A percentile compares a stretch with the other conserved stretches of the same genome.
Evolutionary conservation across 2,329 filamentous ascomycete species (phyloP).

Genomic region (Albifimbria verrucaria): DNA sequence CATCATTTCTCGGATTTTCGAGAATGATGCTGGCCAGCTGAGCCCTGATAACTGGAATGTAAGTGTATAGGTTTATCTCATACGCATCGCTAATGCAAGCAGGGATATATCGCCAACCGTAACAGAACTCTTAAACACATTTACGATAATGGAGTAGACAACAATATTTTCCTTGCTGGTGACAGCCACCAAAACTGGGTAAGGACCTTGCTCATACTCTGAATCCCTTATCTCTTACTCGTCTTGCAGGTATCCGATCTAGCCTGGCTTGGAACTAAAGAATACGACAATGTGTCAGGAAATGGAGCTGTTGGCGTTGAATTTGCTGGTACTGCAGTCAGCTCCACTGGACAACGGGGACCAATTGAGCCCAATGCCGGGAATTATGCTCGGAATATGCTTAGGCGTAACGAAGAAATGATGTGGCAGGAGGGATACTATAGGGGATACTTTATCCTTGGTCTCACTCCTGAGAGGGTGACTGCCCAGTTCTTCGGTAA

Average conservation of each 20-base stretch:
- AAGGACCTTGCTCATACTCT: conserved; percentile 3
- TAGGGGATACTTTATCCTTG: conserved; percentile 68
- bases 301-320: conserved; percentile 58
- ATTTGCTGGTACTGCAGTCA: conserved; percentile 65
- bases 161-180: conserved; percentile 71
- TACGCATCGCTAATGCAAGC: conserved; percentile 30
- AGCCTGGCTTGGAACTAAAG: conserved; percentile 51
- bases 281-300: conserved; percentile 52
- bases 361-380: conserved; percentile 48
- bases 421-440: conserved; percentile 75
- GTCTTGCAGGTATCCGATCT: conserved; percentile 37
- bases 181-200: conserved; percentile 67
- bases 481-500: conserved; percentile 60
- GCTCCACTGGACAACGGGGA: conserved; percentile 55
- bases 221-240: not conserved
- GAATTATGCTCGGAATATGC: conserved; percentile 42
- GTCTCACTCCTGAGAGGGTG: conserved; percentile 52
- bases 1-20: conserved; percentile 55
- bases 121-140: conserved; percentile 68
- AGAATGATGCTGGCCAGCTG: conserved; percentile 21
- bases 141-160: conserved; percentile 64
- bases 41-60: conserved; percentile 25
- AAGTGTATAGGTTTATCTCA: conserved; percentile 21
- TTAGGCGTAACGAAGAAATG: conserved; percentile 55
- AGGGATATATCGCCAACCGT: conserved; percentile 64